A percentile compares a stretch with the other conserved stretches of the same genome.
Evolutionary conservation across 2,329 filamentous ascomycete genomes (phyloP).

Genomic region (Apiospora arundinis): DNA sequence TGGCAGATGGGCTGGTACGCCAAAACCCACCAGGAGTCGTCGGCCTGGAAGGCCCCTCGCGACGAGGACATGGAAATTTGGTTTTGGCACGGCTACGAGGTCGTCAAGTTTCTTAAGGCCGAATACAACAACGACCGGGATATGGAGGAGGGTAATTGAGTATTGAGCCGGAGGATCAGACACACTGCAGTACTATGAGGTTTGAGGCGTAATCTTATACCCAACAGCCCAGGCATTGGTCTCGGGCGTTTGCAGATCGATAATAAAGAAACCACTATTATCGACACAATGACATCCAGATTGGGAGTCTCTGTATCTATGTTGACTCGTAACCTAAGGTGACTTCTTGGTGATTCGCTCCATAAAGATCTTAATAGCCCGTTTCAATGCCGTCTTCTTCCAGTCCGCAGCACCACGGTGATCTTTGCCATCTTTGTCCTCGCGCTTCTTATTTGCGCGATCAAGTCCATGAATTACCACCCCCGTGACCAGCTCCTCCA

Average conservation of each 20-base stretch:
- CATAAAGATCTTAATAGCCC: not conserved
- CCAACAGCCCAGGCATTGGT: too few species aligned
- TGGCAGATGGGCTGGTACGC: not conserved
- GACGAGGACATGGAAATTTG: not conserved
- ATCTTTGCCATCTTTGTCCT: not conserved
- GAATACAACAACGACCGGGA: not conserved
- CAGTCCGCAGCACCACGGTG: slow-evolving; percentile 16
- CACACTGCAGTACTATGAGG: too few species aligned
- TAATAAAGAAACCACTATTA: too few species aligned
- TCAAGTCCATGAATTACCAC: not conserved
- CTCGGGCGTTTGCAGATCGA: too few species aligned
- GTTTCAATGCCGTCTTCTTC: slow-evolving; percentile 23
- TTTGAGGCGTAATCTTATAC: too few species aligned
- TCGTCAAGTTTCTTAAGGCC: not conserved
- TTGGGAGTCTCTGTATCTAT: not conserved
- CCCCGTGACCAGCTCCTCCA: slow-evolving; percentile 20
- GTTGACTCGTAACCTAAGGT: not conserved
- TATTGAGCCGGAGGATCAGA: too few species aligned
- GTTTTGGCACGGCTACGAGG: not conserved
- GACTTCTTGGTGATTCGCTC: not conserved
- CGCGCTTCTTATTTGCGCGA: not conserved
- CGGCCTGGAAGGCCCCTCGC: not conserved
- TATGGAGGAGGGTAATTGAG: not conserved
- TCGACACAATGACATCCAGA: too few species aligned
- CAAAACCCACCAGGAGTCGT: not conserved